These are phyloP conservation scores for Cyberlindnera maritima DNA, from an alignment of 805 yeast species.

Conservation along the genomic window DNA sequence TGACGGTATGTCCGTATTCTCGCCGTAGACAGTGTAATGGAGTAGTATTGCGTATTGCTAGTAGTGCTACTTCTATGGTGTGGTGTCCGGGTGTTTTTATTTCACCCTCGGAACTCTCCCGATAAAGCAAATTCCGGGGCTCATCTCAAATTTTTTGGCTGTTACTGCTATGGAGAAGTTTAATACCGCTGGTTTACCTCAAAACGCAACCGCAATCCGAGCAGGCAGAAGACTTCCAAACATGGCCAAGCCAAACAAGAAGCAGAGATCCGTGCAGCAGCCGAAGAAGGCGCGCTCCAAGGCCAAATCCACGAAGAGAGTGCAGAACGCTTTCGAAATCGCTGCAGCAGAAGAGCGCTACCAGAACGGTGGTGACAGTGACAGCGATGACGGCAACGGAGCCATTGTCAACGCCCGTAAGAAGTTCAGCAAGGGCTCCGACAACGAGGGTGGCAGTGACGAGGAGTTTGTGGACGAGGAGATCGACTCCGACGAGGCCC, in stretches of 20 bases:
- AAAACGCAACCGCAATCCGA: no score
- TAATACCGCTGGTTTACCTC: background rate
- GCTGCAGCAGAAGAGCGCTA: conserved; percentile 31
- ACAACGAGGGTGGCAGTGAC: conserved; percentile 22
- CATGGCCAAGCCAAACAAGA: background rate
- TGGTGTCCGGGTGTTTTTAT: background rate
- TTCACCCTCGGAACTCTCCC: background rate
- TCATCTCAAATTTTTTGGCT: conserved; percentile 10
- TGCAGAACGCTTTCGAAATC: conserved; percentile 49
- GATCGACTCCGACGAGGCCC: conserved; percentile 82
- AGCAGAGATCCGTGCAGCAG: background rate
- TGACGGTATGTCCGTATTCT: no score
- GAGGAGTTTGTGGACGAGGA: conserved; percentile 57
- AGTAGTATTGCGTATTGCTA: background rate
- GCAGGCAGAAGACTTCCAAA: background rate
- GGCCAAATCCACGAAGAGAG: conserved; percentile 35
- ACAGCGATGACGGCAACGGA: conserved; percentile 31
- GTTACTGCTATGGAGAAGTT: background rate
- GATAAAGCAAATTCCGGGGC: conserved; percentile 2
- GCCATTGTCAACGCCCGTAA: conserved; percentile 38
- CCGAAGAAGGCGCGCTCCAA: conserved; percentile 13
- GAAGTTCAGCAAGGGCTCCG: conserved; percentile 22
- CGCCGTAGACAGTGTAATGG: no score
- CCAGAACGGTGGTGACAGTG: conserved; percentile 26
- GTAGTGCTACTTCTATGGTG: background rate